Conservation (phyloP, 2,329 filamentous ascomycete species). For the Fusarium chlamydosporum region DNA sequence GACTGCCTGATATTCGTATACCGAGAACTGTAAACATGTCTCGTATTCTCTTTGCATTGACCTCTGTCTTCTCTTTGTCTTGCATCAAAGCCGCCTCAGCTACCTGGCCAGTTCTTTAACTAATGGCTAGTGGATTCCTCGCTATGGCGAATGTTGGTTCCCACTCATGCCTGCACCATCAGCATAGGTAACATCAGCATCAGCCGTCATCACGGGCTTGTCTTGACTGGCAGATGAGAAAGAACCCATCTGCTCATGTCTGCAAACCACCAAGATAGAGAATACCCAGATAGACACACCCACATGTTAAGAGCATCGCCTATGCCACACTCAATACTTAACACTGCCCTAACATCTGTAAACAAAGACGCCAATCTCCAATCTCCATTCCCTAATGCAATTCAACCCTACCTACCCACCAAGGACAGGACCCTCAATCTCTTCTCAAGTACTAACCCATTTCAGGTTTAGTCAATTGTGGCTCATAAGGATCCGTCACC, state of each 20-base stretch:
- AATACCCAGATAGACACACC: neutral
- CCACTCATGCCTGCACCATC: slow-evolving; percentile 26
- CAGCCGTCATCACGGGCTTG: slow-evolving; percentile 17
- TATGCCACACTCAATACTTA: neutral
- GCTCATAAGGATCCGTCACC: slow-evolving; percentile 36
- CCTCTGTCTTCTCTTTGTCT: slow-evolving; percentile 12
- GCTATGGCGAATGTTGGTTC: slow-evolving; percentile 11
- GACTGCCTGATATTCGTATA: neutral
- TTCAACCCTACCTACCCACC: slow-evolving; percentile 17
- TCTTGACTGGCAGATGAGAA: neutral
- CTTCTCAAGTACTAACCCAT: slow-evolving; percentile 13
- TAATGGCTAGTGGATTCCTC: slow-evolving; percentile 18
- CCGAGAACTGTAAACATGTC: neutral
- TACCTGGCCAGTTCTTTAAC: slow-evolving; percentile 1
- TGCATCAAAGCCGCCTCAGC: slow-evolving; percentile 10
- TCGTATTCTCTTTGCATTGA: neutral
- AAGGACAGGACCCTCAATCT: slow-evolving; percentile 36
- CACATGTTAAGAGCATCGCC: neutral
- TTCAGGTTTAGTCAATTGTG: slow-evolving; percentile 28
- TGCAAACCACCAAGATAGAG: neutral
- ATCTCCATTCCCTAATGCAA: slow-evolving; percentile 6
- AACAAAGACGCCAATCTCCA: slow-evolving; percentile 17
- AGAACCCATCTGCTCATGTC: neutral
- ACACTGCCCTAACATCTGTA: slow-evolving; percentile 23
- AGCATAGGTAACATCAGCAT: slow-evolving; percentile 22